Conservation (phyloP, 1,139 yeast genomes). For the Eremothecium gossypii region DNA sequence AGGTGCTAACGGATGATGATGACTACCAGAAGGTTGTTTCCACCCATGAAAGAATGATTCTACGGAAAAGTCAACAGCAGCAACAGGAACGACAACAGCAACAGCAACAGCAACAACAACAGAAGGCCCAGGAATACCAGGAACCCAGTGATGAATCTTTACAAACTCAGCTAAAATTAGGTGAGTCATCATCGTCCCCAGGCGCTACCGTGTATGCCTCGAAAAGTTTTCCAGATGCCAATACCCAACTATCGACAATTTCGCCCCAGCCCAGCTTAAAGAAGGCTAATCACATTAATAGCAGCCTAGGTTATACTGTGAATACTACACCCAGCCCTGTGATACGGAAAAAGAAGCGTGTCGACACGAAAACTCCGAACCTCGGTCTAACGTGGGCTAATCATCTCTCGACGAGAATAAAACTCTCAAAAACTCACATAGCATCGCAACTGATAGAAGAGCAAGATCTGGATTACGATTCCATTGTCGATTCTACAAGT, state of each 20-base stretch:
- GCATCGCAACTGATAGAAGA: constrained; percentile 25
- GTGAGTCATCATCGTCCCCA: neutral
- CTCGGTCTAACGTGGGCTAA: constrained; percentile 39
- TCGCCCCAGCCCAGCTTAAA: neutral
- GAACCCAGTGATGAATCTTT: too few species aligned
- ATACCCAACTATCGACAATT: neutral
- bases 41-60: constrained; percentile 2
- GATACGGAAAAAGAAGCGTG: constrained; percentile 14
- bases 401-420: constrained; percentile 33
- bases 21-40: constrained; percentile 15
- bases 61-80: neutral
- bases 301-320: too few species aligned
- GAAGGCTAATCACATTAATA: neutral
- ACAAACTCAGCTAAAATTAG: too few species aligned
- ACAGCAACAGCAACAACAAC: neutral
- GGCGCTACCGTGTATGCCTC: neutral
- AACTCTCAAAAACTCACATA: constrained; percentile 30
- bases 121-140: neutral
- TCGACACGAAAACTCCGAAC: constrained; percentile 33
- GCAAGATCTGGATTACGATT: constrained; percentile 21
- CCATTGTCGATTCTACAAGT: constrained; percentile 18
- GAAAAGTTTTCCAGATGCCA: neutral
- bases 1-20: constrained; percentile 28
- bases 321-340: neutral
- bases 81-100: constrained; percentile 1